phyloP scores from a whole-genome alignment of 1,284 basidiomycete genomes.

The Porodaedalea pini region DNA sequence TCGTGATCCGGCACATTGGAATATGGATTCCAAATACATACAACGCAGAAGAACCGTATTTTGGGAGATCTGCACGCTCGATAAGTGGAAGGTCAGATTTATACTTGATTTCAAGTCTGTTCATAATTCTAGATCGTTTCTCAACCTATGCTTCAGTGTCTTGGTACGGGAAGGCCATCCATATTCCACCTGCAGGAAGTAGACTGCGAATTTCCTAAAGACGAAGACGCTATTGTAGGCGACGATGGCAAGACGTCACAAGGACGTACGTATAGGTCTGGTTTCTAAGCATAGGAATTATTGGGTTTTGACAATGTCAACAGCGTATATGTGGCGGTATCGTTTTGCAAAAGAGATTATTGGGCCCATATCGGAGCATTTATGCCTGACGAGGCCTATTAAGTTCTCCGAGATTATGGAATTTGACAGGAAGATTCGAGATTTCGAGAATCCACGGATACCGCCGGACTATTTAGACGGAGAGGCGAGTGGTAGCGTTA shows the following conservation, averaged over 20 bases:
- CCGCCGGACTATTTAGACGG: neutral
- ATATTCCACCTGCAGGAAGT: constrained; percentile 11
- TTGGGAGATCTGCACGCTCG: constrained; percentile 26
- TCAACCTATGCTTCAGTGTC: neutral
- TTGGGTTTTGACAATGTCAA: neutral
- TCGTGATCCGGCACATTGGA: constrained; percentile 29
- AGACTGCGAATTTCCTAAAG: constrained; percentile 17
- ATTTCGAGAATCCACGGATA: constrained; percentile 1
- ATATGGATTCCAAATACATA: constrained; percentile 23
- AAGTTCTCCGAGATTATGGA: constrained; percentile 21
- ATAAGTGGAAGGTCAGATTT: constrained; percentile 18
- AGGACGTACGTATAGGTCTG: constrained; percentile 4
- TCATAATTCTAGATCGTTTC: neutral
- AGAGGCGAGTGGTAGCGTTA: neutral
- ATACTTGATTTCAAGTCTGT: neutral
- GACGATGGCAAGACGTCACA: neutral
- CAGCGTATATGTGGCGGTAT: constrained; percentile 11
- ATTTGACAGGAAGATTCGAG: constrained; percentile 18
- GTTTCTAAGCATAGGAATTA: neutral
- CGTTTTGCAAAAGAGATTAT: constrained; percentile 14
- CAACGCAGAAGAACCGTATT: constrained; percentile 27
- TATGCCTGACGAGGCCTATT: constrained; percentile 8
- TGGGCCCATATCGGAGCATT: neutral
- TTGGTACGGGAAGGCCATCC: constrained; percentile 12
- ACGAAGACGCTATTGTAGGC: neutral